Evolutionary conservation across 805 yeast species (phyloP).

Genomic region (Saturnispora besseyi): DNA sequence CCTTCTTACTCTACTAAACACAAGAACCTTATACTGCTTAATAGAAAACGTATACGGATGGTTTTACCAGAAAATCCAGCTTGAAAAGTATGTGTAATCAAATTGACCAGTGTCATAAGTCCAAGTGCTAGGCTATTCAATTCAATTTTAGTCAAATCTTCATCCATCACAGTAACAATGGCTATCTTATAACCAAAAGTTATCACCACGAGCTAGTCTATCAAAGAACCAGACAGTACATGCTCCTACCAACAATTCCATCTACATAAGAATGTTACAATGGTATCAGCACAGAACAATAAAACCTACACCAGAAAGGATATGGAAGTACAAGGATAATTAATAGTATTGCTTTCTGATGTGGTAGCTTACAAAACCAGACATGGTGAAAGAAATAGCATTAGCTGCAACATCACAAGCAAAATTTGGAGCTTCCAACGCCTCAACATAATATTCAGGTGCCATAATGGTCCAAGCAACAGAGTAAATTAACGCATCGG

Average conservation of each 20-base stretch:
- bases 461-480: conserved; percentile 24
- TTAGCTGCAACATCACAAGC: conserved; percentile 34
- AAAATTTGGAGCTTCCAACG: conserved; percentile 13
- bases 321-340: conserved; percentile 46
- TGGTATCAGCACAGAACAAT: conserved; percentile 52
- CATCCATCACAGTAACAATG: conserved; percentile 4
- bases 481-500: conserved; percentile 32
- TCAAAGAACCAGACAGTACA: conserved; percentile 46
- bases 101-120: conserved; percentile 46
- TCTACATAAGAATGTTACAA: conserved; percentile 30
- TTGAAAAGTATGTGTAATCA: conserved; percentile 47
- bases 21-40: conserved; percentile 28
- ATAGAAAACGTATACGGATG: conserved; percentile 60
- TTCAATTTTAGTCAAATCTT: conserved; percentile 8
- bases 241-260: conserved; percentile 29
- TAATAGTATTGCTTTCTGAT: conserved; percentile 53
- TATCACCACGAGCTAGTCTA: conserved; percentile 36
- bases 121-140: conserved; percentile 26
- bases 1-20: conserved; percentile 43
- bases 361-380: conserved; percentile 40
- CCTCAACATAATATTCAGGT: conserved; percentile 7
- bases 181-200: conserved; percentile 21
- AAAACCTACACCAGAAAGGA: conserved; percentile 43
- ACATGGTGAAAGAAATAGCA: conserved; percentile 33
- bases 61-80: conserved; percentile 52